phyloP scores from a whole-genome alignment of 495 filamentous ascomycete species.

The Apiosordaria backusii region DNA sequence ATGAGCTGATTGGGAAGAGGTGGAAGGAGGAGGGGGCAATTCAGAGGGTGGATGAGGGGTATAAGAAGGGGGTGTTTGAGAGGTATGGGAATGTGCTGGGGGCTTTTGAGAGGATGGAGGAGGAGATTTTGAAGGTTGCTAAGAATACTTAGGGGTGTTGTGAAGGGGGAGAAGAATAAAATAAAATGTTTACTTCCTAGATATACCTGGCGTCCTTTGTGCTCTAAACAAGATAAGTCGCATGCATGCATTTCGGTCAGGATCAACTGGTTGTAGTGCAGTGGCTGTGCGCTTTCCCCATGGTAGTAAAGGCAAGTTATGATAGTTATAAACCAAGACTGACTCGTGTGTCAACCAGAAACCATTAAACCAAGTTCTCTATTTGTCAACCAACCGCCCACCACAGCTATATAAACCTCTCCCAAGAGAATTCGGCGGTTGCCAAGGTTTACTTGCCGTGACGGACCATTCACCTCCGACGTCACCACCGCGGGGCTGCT shows the following conservation, averaged over 20 bases:
- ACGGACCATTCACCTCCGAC: background rate
- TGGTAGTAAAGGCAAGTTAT: too few species aligned
- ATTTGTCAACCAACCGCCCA: background rate
- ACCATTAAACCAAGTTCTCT: background rate
- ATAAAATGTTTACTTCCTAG: background rate
- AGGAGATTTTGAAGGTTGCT: conserved; percentile 54
- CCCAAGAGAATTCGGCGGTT: background rate
- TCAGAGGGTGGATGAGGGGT: conserved; percentile 77
- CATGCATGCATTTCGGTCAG: background rate
- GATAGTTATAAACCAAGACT: too few species aligned
- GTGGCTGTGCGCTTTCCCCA: too few species aligned
- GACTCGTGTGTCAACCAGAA: too few species aligned
- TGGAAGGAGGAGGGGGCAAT: conserved; percentile 86
- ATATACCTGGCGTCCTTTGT: too few species aligned
- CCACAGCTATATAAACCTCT: background rate
- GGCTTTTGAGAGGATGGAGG: conserved; percentile 79
- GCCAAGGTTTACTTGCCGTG: background rate
- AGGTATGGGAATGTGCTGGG: conserved; percentile 70
- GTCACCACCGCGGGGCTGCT: background rate
- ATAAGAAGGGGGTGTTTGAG: conserved; percentile 67
- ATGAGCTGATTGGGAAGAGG: conserved; percentile 72
- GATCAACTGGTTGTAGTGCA: background rate
- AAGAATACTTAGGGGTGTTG: conserved; percentile 32
- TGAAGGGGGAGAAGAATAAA: background rate
- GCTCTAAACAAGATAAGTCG: too few species aligned